Base-by-base conservation (phyloP, 768 basidiomycete species). In the Chalciporus piperatus region DNA sequence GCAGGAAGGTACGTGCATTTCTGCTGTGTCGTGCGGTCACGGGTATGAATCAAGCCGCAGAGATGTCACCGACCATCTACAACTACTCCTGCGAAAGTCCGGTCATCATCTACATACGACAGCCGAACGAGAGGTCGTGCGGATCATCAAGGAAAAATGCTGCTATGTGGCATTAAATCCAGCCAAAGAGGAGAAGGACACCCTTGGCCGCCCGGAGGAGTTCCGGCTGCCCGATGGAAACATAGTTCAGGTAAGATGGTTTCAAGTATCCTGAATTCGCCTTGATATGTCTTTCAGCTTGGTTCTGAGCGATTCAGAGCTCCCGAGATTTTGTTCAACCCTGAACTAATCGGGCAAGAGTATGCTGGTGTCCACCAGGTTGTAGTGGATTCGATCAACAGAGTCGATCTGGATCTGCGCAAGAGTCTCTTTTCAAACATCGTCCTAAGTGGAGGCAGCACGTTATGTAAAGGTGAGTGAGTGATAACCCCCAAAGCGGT, bases 341-440 rank as follows among this genome's bases (percentile, higher is more conserved):
- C 97, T 25, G 95, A 98, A 69, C 73, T 98, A 45, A 88, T 98
- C 59, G 97, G 97, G 7, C 86, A 91, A 60, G 97, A 99, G 71
- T 94, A 96, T 63, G 87, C 92, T 22, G 97, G 97, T 47, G 93
- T 98, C 11, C 97, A 98, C 70, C 95, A 99, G 70, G 92, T 98
- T 33, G 89, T 98, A 12, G 92, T 98, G n/a, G 94, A 99, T 73
- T 95, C 95, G 8, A 98, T 98, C 68, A 92, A 87, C 70, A 80
- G 94, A 39, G 93, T 97, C 30, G 97, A 99, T 74, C 75, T 98
- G 61, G 97, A 99, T 76, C 79, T 99, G 56, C 82, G 97, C 51
- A 97, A 98, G 74, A 89, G 83, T 56, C 75, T 99, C 47, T 99
- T 92, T 70, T 92, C 93, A 41, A 99, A 98, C 72, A 90, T 99